Evolutionary conservation across 345 rosid genomes (phyloP), one percentile per base, ranked within the genome.

Genomic region (Acer yangbiense): DNA sequence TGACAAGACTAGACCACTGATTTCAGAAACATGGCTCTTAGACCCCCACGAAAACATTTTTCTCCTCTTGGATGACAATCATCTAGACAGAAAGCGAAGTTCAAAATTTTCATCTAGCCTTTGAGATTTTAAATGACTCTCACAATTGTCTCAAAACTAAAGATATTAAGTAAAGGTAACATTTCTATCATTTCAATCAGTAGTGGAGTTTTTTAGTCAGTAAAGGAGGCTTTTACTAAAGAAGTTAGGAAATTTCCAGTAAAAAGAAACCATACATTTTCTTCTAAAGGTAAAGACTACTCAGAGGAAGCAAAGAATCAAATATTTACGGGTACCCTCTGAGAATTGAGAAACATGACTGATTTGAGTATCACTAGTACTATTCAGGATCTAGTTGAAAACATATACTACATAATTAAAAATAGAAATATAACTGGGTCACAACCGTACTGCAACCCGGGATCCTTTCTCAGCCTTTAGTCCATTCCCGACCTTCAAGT

Each of bases 381-480:
- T 23, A 11, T 29, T 25, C 16, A 63, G 29, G 41, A 46, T 46
- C 50, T 46, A 46, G 50, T 25, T 25, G 50, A 46, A 11, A 46
- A 60, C 64, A 20, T n/a, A 20, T 60, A 60, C 64, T 18, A n/a
- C n/a, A 32, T 12, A 35, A 52, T 21, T 72, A 70, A 44, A 77
- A 46, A 79, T 27, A 60, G 77, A 84, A 83, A 78, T 87, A 75
- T 79, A 89, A 86, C 77, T 78, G 85, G 80, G 79, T 82, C 88
- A 91, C 94, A 89, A 92, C 93, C 94, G 85, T 95, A 95, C 97
- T 91, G 99, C 99, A 88, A 95, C 97, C 89, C 97, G 86, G 72
- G 98, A 95, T 84, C 98, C 99, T 79, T 93, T 93, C 73, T 80
- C 91, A 52, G 99, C 98, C 80, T 88, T 82, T 39, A 82, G 58